A percentile compares a stretch with the other conserved stretches of the same genome.
phyloP scores from a whole-genome alignment of 2,329 filamentous ascomycete genomes.

The Cytospora piceae region DNA sequence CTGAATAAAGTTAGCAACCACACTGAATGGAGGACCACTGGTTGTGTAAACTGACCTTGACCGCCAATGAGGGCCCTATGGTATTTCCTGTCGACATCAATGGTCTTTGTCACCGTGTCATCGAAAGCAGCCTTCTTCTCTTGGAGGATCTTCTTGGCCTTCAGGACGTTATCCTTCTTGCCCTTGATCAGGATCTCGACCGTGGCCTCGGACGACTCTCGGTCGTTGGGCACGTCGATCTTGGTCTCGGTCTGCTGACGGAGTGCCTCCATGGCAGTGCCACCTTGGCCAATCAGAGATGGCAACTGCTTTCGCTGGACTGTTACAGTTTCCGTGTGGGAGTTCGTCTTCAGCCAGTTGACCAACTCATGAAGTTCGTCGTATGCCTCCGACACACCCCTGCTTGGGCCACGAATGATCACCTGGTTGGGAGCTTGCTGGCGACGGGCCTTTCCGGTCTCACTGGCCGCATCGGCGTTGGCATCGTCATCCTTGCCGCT shows the following conservation, averaged over 20 bases:
- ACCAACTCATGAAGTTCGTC: conserved; percentile 88
- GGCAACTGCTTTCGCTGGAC: conserved; percentile 92
- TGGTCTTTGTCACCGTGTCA: conserved; percentile 79
- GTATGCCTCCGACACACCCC: conserved; percentile 87
- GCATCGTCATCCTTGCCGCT: conserved; percentile 70
- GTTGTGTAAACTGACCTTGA: conserved; percentile 67
- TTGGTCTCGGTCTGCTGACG: conserved; percentile 82
- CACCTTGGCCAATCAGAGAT: conserved; percentile 90
- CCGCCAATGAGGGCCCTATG: conserved; percentile 88
- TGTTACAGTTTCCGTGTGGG: conserved; percentile 75
- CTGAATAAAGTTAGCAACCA: conserved; percentile 54
- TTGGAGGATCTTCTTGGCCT: conserved; percentile 87
- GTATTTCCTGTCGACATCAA: conserved; percentile 93
- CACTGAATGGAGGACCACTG: background rate
- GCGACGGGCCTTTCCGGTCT: conserved; percentile 66
- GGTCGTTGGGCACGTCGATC: conserved; percentile 86
- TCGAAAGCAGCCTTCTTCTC: conserved; percentile 88
- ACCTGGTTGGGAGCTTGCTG: conserved; percentile 88
- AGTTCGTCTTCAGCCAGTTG: conserved; percentile 89
- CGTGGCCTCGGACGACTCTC: conserved; percentile 69
- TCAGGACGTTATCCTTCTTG: conserved; percentile 86
- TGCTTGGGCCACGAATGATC: conserved; percentile 86
- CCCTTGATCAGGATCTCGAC: conserved; percentile 93
- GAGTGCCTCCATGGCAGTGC: conserved; percentile 87
- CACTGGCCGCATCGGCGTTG: conserved; percentile 69